A percentile compares a stretch with the other conserved stretches of the same genome.
phyloP scores from a whole-genome alignment of 805 yeast genomes.

The Wickerhamiella azymoides region DNA sequence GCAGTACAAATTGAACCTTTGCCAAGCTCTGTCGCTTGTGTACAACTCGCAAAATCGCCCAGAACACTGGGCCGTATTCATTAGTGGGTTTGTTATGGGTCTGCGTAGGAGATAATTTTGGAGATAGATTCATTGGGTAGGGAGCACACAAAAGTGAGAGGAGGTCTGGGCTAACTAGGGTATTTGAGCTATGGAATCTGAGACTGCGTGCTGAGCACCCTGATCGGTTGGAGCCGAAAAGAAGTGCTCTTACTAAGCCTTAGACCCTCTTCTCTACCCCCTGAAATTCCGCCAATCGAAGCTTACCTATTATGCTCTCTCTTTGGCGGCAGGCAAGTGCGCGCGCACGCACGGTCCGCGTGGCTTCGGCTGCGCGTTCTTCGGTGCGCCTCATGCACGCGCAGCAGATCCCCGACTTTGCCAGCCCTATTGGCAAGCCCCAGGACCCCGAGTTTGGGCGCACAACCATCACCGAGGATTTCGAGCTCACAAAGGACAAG shows the following conservation, averaged over 20 bases:
- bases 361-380: background rate
- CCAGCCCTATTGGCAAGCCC: constrained; percentile 24
- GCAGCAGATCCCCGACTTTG: constrained; percentile 15
- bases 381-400: constrained; percentile 9
- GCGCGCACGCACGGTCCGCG: background rate
- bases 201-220: no score
- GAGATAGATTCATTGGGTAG: background rate
- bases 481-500: constrained; percentile 15
- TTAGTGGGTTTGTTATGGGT: no score
- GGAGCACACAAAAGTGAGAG: background rate
- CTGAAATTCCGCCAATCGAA: constrained; percentile 2
- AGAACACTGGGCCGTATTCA: no score
- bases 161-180: no score
- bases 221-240: no score
- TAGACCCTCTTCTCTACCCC: background rate
- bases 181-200: background rate
- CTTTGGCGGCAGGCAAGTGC: constrained; percentile 7
- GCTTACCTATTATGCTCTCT: constrained; percentile 9
- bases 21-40: no score
- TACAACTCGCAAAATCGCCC: no score
- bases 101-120: no score
- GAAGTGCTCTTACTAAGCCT: background rate
- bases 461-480: constrained; percentile 23
- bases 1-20: no score
- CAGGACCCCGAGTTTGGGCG: constrained; percentile 21